Base-by-base conservation (phyloP, 805 yeast genomes). In the Candida succiphila region DNA sequence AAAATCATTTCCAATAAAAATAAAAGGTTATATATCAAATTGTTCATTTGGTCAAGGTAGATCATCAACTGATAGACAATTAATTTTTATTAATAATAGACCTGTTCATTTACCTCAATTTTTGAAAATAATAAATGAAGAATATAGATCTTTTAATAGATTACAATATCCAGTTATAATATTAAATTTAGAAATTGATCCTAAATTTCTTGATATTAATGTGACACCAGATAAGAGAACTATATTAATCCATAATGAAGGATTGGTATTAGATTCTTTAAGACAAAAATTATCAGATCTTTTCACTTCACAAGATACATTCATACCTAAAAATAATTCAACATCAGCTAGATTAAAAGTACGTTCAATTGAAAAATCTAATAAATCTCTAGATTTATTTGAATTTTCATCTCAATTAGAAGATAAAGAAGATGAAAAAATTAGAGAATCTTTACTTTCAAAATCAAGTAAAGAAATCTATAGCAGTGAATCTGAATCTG, bases 151-250 rank as follows among this genome's bases (percentile, higher is more conserved):
- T 25, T 85, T 69, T 53, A 88, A 87, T 43, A 68, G 73, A 44
- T 61, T 76, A 4, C 96, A 87, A 47, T 67, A 51, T 33, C 97
- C 97, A 0, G 71, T 75, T 9, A 63, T 82, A 31, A 63, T 86
- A 2, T 44, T 85, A 3, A 66, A 92, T 52, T 43, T 92, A 16
- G 46, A 48, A 12, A 49, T 85, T 5, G 65, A 69, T 27, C 63
- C 81, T 0, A 45, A 49, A 18, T 59, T 63, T 25, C 39, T 79
- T n/a, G 98, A 92, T 56, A 66, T 92, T 15, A 92, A 92, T 54
- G 82, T 92, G 1, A 78, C 95, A 0, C 97, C 98, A 0, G 96
- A 92, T 52, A 92, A 92, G 51, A 63, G 89, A 33, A 71, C 75
- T 2, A 65, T 88, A 2, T 49, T 83, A 45, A 49, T 87, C 2